Percentiles rank a stretch among this genome's conserved stretches.
phyloP scores from a whole-genome alignment of 2,329 filamentous ascomycete species.

The Claviceps sp. region DNA sequence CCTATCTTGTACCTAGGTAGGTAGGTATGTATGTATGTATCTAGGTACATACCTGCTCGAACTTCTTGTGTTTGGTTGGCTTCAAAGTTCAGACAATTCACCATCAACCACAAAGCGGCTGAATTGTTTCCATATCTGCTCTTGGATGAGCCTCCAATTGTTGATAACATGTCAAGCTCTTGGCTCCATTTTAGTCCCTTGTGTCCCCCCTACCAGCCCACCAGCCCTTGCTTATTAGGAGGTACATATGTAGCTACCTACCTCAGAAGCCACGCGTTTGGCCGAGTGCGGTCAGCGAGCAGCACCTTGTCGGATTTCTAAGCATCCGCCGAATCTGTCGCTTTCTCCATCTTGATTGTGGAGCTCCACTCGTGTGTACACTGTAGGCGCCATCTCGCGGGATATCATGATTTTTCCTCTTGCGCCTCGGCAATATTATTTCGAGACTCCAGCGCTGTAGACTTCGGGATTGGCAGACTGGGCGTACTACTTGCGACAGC shows the following conservation, averaged over 20 bases:
- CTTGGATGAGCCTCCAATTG: not conserved
- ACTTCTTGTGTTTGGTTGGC: no score
- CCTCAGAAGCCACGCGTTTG: not conserved
- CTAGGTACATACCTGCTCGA: no score
- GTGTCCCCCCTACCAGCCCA: not conserved
- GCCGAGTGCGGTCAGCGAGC: not conserved
- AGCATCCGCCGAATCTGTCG: slow-evolving; percentile 4
- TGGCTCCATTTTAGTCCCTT: not conserved
- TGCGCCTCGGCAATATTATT: not conserved
- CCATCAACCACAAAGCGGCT: no score
- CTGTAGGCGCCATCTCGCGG: not conserved
- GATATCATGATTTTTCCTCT: not conserved
- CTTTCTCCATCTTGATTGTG: slow-evolving; percentile 4
- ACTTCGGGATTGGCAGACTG: not conserved
- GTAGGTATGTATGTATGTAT: no score
- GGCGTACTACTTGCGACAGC: not conserved
- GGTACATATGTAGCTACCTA: no score
- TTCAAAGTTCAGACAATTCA: no score
- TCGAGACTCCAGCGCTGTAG: not conserved
- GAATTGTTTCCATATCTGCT: not conserved
- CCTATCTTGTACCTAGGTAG: no score
- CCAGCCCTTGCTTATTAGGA: no score
- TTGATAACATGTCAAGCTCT: not conserved
- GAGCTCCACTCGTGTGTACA: slow-evolving; percentile 4
- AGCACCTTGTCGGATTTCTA: slow-evolving; percentile 6